Percentiles rank a stretch among this genome's conserved stretches.
Evolutionary conservation across 2,329 filamentous ascomycete species (phyloP).

Genomic region (Tolypocladium paradoxum): DNA sequence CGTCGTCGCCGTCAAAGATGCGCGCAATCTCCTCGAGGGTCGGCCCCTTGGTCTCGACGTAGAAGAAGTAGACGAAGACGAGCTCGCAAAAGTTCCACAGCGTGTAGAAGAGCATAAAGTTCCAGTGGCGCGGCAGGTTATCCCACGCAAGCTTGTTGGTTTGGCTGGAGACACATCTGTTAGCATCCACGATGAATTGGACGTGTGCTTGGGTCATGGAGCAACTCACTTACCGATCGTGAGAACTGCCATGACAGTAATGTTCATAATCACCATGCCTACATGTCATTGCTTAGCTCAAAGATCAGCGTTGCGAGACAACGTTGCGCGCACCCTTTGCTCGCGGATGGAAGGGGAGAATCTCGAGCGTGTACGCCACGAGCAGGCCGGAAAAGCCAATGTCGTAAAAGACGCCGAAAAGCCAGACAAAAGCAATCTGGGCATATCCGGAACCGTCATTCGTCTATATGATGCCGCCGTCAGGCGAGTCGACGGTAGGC

Average conservation of each 20-base stretch:
- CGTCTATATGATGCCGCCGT: slow-evolving; percentile 17
- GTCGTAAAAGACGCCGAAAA: slow-evolving; percentile 49
- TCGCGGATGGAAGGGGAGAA: slow-evolving; percentile 47
- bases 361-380: slow-evolving; percentile 46
- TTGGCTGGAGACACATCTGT: slow-evolving; percentile 20
- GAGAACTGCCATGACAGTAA: slow-evolving; percentile 49
- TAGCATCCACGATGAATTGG: background rate
- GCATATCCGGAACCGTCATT: slow-evolving; percentile 37
- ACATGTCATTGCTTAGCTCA: background rate
- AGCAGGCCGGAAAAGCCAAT: slow-evolving; percentile 49
- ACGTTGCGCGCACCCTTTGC: slow-evolving; percentile 31
- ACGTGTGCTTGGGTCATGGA: no score
- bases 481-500: slow-evolving; percentile 1
- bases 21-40: slow-evolving; percentile 43
- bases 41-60: slow-evolving; percentile 59
- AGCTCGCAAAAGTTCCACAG: slow-evolving; percentile 51
- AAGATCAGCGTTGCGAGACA: background rate
- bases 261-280: slow-evolving; percentile 54
- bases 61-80: slow-evolving; percentile 54
- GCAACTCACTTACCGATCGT: slow-evolving; percentile 47
- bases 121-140: slow-evolving; percentile 47
- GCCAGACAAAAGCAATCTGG: slow-evolving; percentile 48
- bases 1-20: slow-evolving; percentile 52
- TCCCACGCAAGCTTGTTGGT: slow-evolving; percentile 55
- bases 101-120: slow-evolving; percentile 57